Conservation (phyloP, 106 monocot genomes). For the Apostasia ramifera region DNA sequence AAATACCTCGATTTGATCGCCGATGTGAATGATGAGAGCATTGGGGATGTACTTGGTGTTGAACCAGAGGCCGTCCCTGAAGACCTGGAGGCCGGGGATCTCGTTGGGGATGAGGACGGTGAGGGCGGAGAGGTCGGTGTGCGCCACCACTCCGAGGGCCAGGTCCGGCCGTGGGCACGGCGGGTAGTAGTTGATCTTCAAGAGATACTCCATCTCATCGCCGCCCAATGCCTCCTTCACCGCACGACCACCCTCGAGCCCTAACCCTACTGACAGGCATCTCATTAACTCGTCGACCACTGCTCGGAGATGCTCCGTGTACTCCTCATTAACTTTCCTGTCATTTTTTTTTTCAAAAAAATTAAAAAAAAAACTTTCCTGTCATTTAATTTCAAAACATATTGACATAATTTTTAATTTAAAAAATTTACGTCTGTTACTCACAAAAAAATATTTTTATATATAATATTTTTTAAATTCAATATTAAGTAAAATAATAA, state of each 20-base stretch:
- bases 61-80: conserved; percentile 68
- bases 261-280: conserved; percentile 44
- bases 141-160: conserved; percentile 58
- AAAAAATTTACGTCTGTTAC: too few species aligned
- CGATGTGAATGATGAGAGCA: conserved; percentile 70
- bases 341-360: not conserved
- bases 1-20: conserved; percentile 77
- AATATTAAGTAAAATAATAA: too few species aligned
- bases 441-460: too few species aligned
- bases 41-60: conserved; percentile 48
- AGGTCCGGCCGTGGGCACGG: conserved; percentile 73
- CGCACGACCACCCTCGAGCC: conserved; percentile 21
- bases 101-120: conserved; percentile 82
- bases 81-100: conserved; percentile 76
- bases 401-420: too few species aligned
- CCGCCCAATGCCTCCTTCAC: conserved; percentile 53
- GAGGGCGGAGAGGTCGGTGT: conserved; percentile 73
- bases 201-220: conserved; percentile 39
- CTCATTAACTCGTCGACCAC: conserved; percentile 39
- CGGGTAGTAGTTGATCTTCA: conserved; percentile 89
- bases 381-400: too few species aligned
- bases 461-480: too few species aligned
- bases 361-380: too few species aligned
- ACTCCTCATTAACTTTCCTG: conserved; percentile 65
- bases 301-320: conserved; percentile 25